Percentiles rank a stretch among this genome's conserved stretches.
These are phyloP conservation scores for Cryptococcus sp. DNA, from an alignment of 1,284 basidiomycete genomes.

Conservation along the genomic window DNA sequence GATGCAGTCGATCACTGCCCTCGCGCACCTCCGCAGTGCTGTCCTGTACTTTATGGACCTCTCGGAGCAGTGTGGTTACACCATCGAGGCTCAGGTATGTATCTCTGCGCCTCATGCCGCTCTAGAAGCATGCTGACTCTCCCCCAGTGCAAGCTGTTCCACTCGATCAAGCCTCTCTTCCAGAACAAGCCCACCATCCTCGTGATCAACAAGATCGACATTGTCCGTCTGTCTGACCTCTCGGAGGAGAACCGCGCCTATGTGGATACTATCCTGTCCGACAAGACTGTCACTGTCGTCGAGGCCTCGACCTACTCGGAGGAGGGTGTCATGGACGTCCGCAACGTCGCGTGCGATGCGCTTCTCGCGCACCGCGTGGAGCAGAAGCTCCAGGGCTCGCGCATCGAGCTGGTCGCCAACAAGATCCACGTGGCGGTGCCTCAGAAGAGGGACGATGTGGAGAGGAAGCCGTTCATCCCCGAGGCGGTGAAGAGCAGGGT, in stretches of 20 bases:
- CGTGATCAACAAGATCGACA: slow-evolving; percentile 94
- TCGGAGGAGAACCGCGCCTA: slow-evolving; percentile 67
- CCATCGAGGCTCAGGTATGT: slow-evolving; percentile 81
- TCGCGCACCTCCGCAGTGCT: slow-evolving; percentile 87
- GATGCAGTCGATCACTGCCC: slow-evolving; percentile 96
- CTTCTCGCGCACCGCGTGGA: slow-evolving; percentile 90
- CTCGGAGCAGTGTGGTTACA: slow-evolving; percentile 93
- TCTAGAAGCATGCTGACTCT: slow-evolving; percentile 7
- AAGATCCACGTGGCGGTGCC: slow-evolving; percentile 91
- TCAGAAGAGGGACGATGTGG: slow-evolving; percentile 77
- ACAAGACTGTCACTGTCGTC: slow-evolving; percentile 66
- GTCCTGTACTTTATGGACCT: slow-evolving; percentile 96
- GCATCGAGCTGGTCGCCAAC: slow-evolving; percentile 86
- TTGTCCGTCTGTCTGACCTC: slow-evolving; percentile 78
- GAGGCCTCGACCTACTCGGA: slow-evolving; percentile 90
- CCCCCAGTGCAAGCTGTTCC: slow-evolving; percentile 85
- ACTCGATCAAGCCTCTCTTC: slow-evolving; percentile 95
- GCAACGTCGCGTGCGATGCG: slow-evolving; percentile 87
- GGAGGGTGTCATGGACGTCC: slow-evolving; percentile 91
- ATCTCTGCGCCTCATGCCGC: not conserved
- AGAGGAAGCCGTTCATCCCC: slow-evolving; percentile 80
- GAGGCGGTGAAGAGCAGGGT: slow-evolving; percentile 67
- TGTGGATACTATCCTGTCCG: slow-evolving; percentile 78
- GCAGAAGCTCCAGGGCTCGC: slow-evolving; percentile 84
- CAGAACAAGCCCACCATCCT: slow-evolving; percentile 84